Base-by-base conservation (phyloP, 176 grass and related monocot genomes). In the Hordeum marinum region DNA sequence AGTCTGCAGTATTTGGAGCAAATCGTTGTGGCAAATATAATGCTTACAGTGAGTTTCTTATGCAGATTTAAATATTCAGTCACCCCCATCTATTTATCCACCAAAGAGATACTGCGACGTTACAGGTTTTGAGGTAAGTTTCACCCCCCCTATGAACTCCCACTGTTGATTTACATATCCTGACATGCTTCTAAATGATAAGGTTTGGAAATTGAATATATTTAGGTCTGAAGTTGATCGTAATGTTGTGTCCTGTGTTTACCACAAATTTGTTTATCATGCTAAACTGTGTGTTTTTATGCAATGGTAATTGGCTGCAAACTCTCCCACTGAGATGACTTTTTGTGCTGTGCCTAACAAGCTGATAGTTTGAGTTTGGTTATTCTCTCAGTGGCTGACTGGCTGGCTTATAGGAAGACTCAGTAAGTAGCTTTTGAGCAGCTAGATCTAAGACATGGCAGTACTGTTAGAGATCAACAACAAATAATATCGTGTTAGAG, bases 81-180 rank as follows among this genome's bases (percentile, higher is more conserved):
- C 93, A 8, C 91, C 96, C n/a, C 96, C 96, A 72, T 98, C 96
- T 17, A 84, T 94, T 84, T 98, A 98, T 60, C 96, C 96, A 64
- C 74, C 93, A 43, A 98, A 98, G 85, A 98, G 94, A 79, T 98
- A 94, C 65, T 98, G 96, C 75, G 96, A 98, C 59, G 87, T 98
- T 29, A 98, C 96, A 80, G 96, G 96, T 69, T 98, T 94, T 89
- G 91, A 95, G 93, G 96, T 98, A 87, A 84, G 36, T 85, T 72
- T 63, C 35, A 86, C 17, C 62, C 74, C 74, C 69, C 31, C 4
- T 67, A 14, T 85, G 63, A 71, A 10, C 65, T 88, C n/a, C 42
- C 39, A n/a, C 13, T 68, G 43, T 78, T 79, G 55, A 48, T 68
- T 63, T 29, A 29, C 7, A 35, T 82, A 29, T 80, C 15, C 3